phyloP scores from a whole-genome alignment of 345 rosid species.

The Corymbia maculata region DNA sequence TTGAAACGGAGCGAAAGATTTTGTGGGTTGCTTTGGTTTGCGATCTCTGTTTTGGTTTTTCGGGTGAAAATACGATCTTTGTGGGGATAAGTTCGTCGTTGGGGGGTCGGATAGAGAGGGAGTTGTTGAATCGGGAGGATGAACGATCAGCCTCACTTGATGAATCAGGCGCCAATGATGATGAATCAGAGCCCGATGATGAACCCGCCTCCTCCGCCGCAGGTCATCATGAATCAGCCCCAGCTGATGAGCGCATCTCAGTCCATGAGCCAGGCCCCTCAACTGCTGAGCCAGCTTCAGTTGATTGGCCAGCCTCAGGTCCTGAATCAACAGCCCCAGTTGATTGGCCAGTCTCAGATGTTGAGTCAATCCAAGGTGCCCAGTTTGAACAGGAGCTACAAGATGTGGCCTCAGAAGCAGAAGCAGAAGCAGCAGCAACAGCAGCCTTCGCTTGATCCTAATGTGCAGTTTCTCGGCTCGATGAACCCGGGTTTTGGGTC shows the following conservation, averaged over 20 bases:
- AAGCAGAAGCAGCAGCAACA: slow-evolving; percentile 2
- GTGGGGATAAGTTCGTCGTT: background rate
- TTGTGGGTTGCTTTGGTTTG: background rate
- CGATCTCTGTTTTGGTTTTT: background rate
- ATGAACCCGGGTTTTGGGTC: background rate
- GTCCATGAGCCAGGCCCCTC: slow-evolving; percentile 29
- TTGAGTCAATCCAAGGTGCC: slow-evolving; percentile 12
- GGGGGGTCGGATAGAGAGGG: background rate
- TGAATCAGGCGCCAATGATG: slow-evolving; percentile 11
- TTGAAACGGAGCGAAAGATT: background rate
- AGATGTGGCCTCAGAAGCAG: slow-evolving; percentile 19
- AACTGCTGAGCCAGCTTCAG: slow-evolving; percentile 11
- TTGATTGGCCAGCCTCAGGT: slow-evolving; percentile 21
- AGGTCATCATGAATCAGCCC: slow-evolving; percentile 22
- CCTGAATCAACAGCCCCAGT: slow-evolving; percentile 4
- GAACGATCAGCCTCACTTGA: slow-evolving; percentile 49
- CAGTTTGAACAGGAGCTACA: slow-evolving; percentile 32
- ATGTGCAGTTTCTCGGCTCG: slow-evolving; percentile 21
- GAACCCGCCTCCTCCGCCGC: background rate
- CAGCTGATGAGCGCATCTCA: slow-evolving; percentile 33
- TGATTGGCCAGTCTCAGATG: slow-evolving; percentile 20
- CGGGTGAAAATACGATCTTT: background rate
- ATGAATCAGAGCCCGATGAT: slow-evolving; percentile 8
- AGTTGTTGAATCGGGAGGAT: slow-evolving; percentile 1
- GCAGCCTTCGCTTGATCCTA: slow-evolving; percentile 17